Percentiles rank a stretch among this genome's conserved stretches.
Evolutionary conservation across 2,329 filamentous ascomycete genomes (phyloP).

Genomic region (Cladosporium sp.): DNA sequence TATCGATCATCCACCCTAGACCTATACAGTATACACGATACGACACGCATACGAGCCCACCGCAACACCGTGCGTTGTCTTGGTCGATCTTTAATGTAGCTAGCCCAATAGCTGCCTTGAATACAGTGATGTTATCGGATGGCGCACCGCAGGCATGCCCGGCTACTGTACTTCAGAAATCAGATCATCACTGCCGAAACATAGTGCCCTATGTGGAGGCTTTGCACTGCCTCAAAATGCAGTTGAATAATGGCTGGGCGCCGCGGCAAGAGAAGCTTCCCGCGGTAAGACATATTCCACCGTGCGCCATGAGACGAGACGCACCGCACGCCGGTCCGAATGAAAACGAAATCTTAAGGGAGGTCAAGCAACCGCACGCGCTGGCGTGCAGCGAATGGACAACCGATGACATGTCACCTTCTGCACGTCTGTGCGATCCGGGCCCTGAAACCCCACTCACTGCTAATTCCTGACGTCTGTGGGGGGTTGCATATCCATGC

Average conservation of each 20-base stretch:
- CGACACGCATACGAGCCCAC: too few relatives aligned
- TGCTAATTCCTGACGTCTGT: slow-evolving; percentile 5
- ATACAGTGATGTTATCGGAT: not conserved
- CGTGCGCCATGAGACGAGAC: not conserved
- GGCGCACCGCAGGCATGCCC: not conserved
- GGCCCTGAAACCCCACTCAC: slow-evolving; percentile 11
- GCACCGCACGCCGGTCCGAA: slow-evolving; percentile 6
- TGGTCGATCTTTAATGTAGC: too few relatives aligned
- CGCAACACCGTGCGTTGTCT: too few relatives aligned
- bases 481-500: slow-evolving; percentile 9
- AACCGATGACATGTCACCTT: slow-evolving; percentile 1
- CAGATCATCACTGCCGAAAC: not conserved
- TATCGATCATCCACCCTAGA: too few relatives aligned
- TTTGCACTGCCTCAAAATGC: slow-evolving; percentile 10
- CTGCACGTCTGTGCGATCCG: slow-evolving; percentile 1
- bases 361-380: not conserved
- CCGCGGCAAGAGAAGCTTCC: not conserved
- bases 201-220: slow-evolving; percentile 9
- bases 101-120: too few relatives aligned
- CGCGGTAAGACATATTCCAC: slow-evolving; percentile 1
- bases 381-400: slow-evolving; percentile 5
- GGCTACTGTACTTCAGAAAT: not conserved
- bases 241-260: too few relatives aligned
- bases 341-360: not conserved
- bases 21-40: too few relatives aligned